Conservation (phyloP, 306 rosid species). For the Quercus berberidifolia region DNA sequence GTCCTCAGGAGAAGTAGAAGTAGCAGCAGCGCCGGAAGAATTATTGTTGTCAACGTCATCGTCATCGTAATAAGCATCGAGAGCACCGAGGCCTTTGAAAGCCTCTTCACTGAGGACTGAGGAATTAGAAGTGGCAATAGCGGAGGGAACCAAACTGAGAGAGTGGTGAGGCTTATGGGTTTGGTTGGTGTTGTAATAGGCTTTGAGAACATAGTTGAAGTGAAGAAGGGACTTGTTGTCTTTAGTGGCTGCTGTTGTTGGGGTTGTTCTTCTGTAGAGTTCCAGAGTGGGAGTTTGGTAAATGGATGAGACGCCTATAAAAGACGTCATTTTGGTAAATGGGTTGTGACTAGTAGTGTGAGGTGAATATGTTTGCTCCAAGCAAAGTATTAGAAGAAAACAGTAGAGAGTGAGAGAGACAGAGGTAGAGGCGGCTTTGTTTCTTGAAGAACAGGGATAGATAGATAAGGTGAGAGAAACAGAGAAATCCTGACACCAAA, state of each 20-base stretch:
- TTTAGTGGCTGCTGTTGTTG: slow-evolving; percentile 32
- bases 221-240: slow-evolving; percentile 45
- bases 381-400: neutral
- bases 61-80: slow-evolving; percentile 20
- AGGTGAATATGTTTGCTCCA: neutral
- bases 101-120: slow-evolving; percentile 94
- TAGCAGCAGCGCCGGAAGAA: neutral
- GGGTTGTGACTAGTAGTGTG: too few species aligned
- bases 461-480: neutral
- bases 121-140: slow-evolving; percentile 89
- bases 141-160: slow-evolving; percentile 45
- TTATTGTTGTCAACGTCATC: slow-evolving; percentile 17
- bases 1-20: neutral
- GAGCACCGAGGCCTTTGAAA: slow-evolving; percentile 55
- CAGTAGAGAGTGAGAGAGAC: neutral
- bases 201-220: slow-evolving; percentile 41
- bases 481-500: neutral
- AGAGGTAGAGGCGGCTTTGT: neutral
- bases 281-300: slow-evolving; percentile 52
- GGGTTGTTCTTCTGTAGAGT: slow-evolving; percentile 21
- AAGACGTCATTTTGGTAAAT: slow-evolving; percentile 50
- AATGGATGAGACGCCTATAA: slow-evolving; percentile 65
- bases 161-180: too few species aligned
- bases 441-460: too few species aligned
- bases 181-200: slow-evolving; percentile 20